These are phyloP conservation scores for Crucihimalaya himalaica DNA, from an alignment of 345 rosid genomes.

Conservation along the genomic window DNA sequence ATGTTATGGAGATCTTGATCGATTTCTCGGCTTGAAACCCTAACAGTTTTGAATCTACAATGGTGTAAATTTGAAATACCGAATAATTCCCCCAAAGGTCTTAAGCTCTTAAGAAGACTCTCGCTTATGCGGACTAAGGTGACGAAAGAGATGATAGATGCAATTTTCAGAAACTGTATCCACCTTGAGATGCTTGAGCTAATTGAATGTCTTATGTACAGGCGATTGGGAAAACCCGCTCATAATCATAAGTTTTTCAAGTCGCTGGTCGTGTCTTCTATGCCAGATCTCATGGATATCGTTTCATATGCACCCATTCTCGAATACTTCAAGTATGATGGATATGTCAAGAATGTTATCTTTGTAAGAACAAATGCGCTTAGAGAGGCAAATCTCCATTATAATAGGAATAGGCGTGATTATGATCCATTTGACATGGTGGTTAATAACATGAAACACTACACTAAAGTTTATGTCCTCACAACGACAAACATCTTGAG, in stretches of 20 bases:
- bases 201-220: background rate
- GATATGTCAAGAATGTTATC: background rate
- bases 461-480: background rate
- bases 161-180: slow-evolving; percentile 10
- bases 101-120: slow-evolving; percentile 6
- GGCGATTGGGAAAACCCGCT: background rate
- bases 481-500: slow-evolving; percentile 28
- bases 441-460: background rate
- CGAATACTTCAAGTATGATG: slow-evolving; percentile 16
- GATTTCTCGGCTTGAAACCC: background rate
- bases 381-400: background rate
- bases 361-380: background rate
- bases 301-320: slow-evolving; percentile 1
- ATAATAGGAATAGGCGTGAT: background rate
- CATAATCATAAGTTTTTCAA: slow-evolving; percentile 3
- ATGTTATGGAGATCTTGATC: background rate
- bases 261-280: background rate
- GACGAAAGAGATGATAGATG: background rate
- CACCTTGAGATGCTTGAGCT: slow-evolving; percentile 12
- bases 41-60: background rate
- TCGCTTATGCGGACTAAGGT: background rate
- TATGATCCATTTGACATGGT: slow-evolving; percentile 1
- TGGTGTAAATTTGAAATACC: slow-evolving; percentile 8
- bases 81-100: background rate
- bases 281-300: background rate